phyloP scores from a whole-genome alignment of 495 filamentous ascomycete species.

The Hyaloscypha bicolor region DNA sequence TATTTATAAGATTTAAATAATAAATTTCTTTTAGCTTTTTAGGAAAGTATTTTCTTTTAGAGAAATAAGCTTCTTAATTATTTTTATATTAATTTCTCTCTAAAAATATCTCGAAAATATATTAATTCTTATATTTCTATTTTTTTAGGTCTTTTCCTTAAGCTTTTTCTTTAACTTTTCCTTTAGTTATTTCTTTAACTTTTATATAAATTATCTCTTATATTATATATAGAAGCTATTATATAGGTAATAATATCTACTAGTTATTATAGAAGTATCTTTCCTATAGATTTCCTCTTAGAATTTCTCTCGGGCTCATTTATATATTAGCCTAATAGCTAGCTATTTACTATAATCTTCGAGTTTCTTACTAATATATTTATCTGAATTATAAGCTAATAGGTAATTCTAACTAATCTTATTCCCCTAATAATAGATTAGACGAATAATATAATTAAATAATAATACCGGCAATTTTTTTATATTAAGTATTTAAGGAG shows the following conservation, averaged over 20 bases:
- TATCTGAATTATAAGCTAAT: background rate
- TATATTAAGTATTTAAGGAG: no score
- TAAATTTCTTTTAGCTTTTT: no score
- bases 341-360: background rate
- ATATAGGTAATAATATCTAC: no score
- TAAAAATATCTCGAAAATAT: conserved; percentile 4
- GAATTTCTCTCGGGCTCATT: no score
- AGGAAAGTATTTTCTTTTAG: background rate
- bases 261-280: background rate
- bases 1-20: no score
- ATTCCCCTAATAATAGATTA: background rate
- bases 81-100: conserved; percentile 1
- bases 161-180: background rate
- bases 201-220: background rate
- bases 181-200: no score
- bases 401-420: background rate
- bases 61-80: background rate
- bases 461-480: no score
- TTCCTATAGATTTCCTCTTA: no score
- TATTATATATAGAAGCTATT: no score
- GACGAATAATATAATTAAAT: no score
- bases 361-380: background rate
- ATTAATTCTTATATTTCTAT: background rate
- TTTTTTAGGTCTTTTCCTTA: background rate
- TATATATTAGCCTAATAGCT: background rate